Conservation (phyloP, 2,329 filamentous ascomycete genomes). For the Cercospora citrullina region DNA sequence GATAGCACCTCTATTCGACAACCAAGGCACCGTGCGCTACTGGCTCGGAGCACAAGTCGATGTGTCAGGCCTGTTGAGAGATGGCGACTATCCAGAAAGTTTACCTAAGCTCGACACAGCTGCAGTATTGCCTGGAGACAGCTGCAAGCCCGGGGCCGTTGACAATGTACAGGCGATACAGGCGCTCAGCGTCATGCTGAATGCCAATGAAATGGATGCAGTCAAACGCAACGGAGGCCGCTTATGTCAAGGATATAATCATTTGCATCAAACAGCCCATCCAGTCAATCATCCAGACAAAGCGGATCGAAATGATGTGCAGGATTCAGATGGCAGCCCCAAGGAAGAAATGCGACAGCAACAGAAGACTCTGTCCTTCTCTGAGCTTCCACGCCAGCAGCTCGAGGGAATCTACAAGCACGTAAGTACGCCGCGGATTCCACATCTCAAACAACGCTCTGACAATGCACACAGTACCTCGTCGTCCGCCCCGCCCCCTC, state of each 20-base stretch:
- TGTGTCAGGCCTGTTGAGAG: conserved; percentile 65
- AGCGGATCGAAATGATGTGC: background rate
- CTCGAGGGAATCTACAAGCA: conserved; percentile 58
- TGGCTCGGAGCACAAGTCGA: conserved; percentile 73
- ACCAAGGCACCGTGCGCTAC: conserved; percentile 64
- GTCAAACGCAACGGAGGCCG: conserved; percentile 63
- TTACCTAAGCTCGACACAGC: conserved; percentile 45
- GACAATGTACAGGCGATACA: conserved; percentile 49
- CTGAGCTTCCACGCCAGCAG: conserved; percentile 33
- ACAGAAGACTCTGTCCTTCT: background rate
- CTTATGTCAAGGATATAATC: conserved; percentile 55
- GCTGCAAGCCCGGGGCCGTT: conserved; percentile 31
- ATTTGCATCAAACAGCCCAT: conserved; percentile 48
- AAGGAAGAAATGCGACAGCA: background rate
- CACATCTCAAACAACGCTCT: background rate
- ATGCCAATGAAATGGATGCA: conserved; percentile 63
- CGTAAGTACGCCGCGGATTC: conserved; percentile 42
- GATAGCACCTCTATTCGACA: conserved; percentile 70
- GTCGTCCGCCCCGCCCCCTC: conserved; percentile 50
- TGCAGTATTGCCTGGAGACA: conserved; percentile 29
- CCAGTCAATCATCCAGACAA: background rate
- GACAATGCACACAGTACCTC: conserved; percentile 42
- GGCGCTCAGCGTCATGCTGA: conserved; percentile 68
- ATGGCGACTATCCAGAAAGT: conserved; percentile 64
- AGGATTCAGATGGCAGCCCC: conserved; percentile 11